A percentile compares a stretch with the other conserved stretches of the same genome.
Conservation (phyloP, 1,284 basidiomycete genomes). For the Retiboletus fuscus region DNA sequence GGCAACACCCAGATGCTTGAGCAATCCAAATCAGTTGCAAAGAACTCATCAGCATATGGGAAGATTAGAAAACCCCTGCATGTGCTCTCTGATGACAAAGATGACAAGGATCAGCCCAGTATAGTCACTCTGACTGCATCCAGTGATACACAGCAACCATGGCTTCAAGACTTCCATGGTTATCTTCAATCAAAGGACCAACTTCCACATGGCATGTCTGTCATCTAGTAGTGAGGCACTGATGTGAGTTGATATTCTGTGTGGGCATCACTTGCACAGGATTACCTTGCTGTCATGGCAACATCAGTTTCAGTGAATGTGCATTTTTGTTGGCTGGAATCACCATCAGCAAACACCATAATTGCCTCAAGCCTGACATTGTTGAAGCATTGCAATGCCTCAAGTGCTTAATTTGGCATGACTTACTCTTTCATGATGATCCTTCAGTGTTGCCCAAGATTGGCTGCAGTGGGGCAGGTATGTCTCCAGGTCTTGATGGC, state of each 20-base stretch:
- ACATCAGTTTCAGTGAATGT: background rate
- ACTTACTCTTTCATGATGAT: background rate
- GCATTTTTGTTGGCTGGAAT: background rate
- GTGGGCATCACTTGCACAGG: background rate
- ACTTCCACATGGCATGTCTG: background rate
- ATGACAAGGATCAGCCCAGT: background rate
- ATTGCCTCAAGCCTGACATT: background rate
- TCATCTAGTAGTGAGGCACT: background rate
- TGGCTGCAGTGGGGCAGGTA: background rate
- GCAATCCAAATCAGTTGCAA: background rate
- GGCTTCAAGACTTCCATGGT: constrained; percentile 5
- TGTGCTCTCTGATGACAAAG: constrained; percentile 1
- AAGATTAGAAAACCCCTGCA: background rate
- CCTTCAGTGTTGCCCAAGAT: background rate
- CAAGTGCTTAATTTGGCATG: background rate
- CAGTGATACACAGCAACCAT: background rate
- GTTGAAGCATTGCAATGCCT: background rate
- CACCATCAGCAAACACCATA: background rate
- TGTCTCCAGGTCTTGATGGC: background rate
- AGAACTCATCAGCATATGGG: background rate
- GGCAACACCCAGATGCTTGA: background rate
- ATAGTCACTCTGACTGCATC: background rate
- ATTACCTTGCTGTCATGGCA: constrained; percentile 3
- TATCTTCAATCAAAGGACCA: constrained; percentile 8
- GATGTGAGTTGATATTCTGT: background rate